These are phyloP conservation scores for Skeletonema potamos DNA, from an alignment of 108 stramenopile genomes.

Conservation along the genomic window DNA sequence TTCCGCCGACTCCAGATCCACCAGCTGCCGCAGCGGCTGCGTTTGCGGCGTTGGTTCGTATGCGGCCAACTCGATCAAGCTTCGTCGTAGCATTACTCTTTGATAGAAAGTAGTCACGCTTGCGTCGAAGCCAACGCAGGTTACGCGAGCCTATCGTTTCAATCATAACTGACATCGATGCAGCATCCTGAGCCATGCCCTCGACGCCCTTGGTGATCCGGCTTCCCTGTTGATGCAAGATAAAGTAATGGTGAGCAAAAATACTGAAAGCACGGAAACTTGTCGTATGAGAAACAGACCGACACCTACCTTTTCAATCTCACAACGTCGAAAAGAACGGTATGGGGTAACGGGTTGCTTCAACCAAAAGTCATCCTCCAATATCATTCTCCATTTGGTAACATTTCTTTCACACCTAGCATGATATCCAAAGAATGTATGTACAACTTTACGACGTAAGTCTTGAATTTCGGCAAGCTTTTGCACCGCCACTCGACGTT, in stretches of 20 bases:
- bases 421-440: conserved; percentile 70
- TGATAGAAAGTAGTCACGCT: conserved; percentile 71
- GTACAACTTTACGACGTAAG: conserved; percentile 69
- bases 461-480: conserved; percentile 74
- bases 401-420: conserved; percentile 59
- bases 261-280: conserved; percentile 11
- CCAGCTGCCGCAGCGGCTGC: neutral
- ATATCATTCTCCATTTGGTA: conserved; percentile 70
- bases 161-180: conserved; percentile 84
- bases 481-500: conserved; percentile 81
- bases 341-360: conserved; percentile 90
- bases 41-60: neutral
- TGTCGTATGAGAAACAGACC: neutral
- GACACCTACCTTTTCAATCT: conserved; percentile 74
- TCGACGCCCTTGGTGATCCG: conserved; percentile 82
- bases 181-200: conserved; percentile 79
- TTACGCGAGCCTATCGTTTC: conserved; percentile 79
- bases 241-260: neutral
- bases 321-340: conserved; percentile 75
- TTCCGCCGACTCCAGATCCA: conserved; percentile 4
- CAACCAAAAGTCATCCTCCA: conserved; percentile 79
- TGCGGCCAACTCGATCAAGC: conserved; percentile 24
- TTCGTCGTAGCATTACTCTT: neutral
- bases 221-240: conserved; percentile 50
- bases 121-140: conserved; percentile 75